Percentiles rank a stretch among this genome's conserved stretches.
These are phyloP conservation scores for Plectranthus barbatus DNA, from an alignment of 257 asterid species.

Conservation along the genomic window DNA sequence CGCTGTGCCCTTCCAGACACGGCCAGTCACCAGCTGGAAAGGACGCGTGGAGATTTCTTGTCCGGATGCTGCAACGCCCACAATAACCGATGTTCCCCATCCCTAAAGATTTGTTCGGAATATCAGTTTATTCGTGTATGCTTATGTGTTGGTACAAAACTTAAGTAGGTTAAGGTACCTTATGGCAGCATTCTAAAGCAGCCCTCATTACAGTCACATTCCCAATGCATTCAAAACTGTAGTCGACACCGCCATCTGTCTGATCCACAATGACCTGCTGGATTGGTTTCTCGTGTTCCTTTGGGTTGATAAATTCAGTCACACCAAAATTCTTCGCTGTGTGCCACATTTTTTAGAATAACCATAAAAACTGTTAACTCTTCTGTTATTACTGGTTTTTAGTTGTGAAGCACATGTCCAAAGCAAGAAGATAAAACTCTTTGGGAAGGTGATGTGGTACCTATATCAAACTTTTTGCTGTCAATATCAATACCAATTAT, in stretches of 20 bases:
- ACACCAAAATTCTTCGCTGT: constrained; percentile 88
- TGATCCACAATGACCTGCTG: constrained; percentile 86
- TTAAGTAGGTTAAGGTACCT: constrained; percentile 35
- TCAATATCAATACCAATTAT: constrained; percentile 92
- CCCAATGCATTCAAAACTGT: constrained; percentile 98
- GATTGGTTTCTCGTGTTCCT: constrained; percentile 86
- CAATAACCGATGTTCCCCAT: constrained; percentile 98
- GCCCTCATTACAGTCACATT: constrained; percentile 88
- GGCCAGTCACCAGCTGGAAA: constrained; percentile 96
- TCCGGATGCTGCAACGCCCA: constrained; percentile 99
- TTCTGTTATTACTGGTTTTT: background rate
- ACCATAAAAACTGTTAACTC: background rate
- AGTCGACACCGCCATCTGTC: constrained; percentile 98
- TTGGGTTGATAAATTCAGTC: constrained; percentile 92
- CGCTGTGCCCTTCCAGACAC: constrained; percentile 99
- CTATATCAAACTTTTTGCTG: constrained; percentile 67
- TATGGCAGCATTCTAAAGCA: constrained; percentile 97
- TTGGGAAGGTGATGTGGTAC: constrained; percentile 22
- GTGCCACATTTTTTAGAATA: constrained; percentile 9
- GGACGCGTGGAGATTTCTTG: constrained; percentile 98
- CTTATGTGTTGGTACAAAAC: background rate
- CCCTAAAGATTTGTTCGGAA: constrained; percentile 42
- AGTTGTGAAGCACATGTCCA: background rate
- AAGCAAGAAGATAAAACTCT: background rate
- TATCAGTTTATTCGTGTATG: constrained; percentile 5